Conservation (phyloP, 139 green algal species). For the Closterium sp. region DNA sequence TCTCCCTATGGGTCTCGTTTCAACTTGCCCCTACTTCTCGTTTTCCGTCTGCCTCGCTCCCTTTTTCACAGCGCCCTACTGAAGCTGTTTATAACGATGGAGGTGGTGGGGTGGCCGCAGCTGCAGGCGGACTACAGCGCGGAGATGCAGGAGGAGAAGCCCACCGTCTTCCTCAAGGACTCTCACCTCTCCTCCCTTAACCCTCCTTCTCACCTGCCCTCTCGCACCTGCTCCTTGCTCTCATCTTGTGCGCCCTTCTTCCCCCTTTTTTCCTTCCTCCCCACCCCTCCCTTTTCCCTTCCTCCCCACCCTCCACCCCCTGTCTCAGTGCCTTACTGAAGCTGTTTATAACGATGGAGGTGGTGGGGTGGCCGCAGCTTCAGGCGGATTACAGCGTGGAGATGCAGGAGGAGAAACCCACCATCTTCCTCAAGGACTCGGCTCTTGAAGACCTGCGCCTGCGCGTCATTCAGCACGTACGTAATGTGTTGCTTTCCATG, state of each 20-base stretch:
- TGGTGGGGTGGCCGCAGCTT: conserved; percentile 72
- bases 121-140: conserved; percentile 49
- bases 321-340: conserved; percentile 76
- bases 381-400: conserved; percentile 60
- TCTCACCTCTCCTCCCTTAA: too few relatives aligned
- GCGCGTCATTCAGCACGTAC: conserved; percentile 56
- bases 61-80: conserved; percentile 71
- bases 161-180: background rate
- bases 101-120: conserved; percentile 79
- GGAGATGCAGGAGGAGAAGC: conserved; percentile 70
- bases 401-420: conserved; percentile 65
- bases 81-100: conserved; percentile 77
- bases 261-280: too few relatives aligned
- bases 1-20: too few relatives aligned
- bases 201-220: too few relatives aligned
- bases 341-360: conserved; percentile 80
- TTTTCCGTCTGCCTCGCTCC: too few relatives aligned
- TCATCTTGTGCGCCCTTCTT: too few relatives aligned
- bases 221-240: too few relatives aligned
- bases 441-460: conserved; percentile 40
- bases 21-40: too few relatives aligned
- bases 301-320: background rate
- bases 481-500: too few relatives aligned
- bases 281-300: background rate
- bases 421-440: background rate